Conservation (phyloP, 352 stramenopile genomes). For the Pythium myriotylum region DNA sequence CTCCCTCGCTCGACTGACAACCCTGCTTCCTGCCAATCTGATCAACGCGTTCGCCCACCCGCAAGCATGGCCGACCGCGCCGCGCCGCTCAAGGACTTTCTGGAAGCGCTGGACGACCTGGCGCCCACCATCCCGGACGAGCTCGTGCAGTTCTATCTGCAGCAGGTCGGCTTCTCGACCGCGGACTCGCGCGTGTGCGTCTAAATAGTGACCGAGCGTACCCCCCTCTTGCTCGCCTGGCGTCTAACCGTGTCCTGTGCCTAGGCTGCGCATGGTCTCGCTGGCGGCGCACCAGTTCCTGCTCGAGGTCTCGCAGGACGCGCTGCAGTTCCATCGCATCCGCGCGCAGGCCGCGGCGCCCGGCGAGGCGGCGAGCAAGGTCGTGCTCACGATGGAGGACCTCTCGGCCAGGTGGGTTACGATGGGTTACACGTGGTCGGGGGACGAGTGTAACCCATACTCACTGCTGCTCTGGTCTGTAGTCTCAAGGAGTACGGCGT, state of each 20-base stretch:
- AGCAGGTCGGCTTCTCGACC: constrained; percentile 66
- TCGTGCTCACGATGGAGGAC: constrained; percentile 78
- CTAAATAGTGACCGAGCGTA: too few relatives aligned
- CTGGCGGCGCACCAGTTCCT: constrained; percentile 82
- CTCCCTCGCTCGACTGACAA: not conserved
- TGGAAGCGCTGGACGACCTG: constrained; percentile 63
- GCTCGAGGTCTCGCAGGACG: constrained; percentile 75
- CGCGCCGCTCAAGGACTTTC: constrained; percentile 65
- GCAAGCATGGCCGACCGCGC: constrained; percentile 7
- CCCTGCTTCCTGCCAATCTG: constrained; percentile 28
- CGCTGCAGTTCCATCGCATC: constrained; percentile 81
- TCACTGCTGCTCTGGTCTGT: too few relatives aligned
- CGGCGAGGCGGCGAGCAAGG: constrained; percentile 18
- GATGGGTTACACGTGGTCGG: not conserved
- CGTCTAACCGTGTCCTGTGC: too few relatives aligned
- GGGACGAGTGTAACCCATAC: not conserved
- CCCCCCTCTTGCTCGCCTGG: too few relatives aligned
- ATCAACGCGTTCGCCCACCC: constrained; percentile 47
- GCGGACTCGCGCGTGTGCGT: constrained; percentile 73
- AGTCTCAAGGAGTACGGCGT: constrained; percentile 83
- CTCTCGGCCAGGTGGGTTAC: constrained; percentile 48
- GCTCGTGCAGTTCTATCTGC: constrained; percentile 76
- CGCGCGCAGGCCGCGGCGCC: constrained; percentile 33
- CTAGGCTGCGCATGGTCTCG: constrained; percentile 64
- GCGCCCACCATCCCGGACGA: constrained; percentile 74